These are phyloP conservation scores for Aspergillus niger DNA, from an alignment of 2,329 filamentous ascomycete species.

Conservation along the genomic window DNA sequence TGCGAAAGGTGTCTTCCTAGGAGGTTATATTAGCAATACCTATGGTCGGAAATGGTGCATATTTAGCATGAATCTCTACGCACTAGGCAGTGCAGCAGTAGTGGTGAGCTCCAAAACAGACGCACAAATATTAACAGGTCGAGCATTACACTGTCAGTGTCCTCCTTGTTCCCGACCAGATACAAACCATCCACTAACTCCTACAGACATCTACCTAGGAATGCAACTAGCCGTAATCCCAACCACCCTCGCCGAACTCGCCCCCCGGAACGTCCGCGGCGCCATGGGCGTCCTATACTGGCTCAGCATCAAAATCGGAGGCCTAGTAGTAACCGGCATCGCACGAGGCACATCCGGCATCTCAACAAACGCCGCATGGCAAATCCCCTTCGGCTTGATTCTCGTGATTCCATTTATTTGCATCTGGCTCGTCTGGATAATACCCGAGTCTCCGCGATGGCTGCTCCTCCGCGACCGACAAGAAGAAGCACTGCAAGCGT, in stretches of 20 bases:
- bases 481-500: neutral
- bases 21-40: neutral
- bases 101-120: neutral
- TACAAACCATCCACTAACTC: neutral
- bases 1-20: neutral
- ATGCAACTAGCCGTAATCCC: conserved; percentile 5
- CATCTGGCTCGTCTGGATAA: neutral
- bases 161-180: too few relatives aligned
- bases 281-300: conserved; percentile 1
- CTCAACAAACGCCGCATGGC: neutral
- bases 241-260: conserved; percentile 1
- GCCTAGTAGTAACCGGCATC: neutral
- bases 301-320: conserved; percentile 1
- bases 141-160: neutral
- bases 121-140: neutral
- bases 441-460: conserved; percentile 7
- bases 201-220: conserved; percentile 4
- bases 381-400: conserved; percentile 4
- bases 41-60: neutral
- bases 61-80: conserved; percentile 1
- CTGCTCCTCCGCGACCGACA: conserved; percentile 4
- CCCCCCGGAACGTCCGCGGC: neutral
- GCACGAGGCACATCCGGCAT: neutral
- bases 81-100: neutral
- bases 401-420: conserved; percentile 1